A percentile compares a stretch with the other conserved stretches of the same genome.
Conservation (phyloP, 192 early-diverging fungal genomes). For the Coemansia pectinata region DNA sequence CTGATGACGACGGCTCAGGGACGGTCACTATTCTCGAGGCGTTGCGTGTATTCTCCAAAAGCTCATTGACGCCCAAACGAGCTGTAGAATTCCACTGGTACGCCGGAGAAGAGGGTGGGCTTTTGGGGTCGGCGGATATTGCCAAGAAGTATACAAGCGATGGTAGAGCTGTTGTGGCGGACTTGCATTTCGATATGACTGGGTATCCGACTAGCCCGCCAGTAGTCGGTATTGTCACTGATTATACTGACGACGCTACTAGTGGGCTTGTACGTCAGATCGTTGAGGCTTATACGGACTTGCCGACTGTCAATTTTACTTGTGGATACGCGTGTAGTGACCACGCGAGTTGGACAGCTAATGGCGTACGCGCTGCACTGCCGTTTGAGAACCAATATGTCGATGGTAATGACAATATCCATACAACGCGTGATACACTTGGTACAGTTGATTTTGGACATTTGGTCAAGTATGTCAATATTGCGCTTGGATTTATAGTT, state of each 20-base stretch:
- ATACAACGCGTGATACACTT: constrained; percentile 70
- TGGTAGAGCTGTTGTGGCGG: constrained; percentile 61
- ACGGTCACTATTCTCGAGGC: constrained; percentile 80
- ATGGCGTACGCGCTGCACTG: constrained; percentile 78
- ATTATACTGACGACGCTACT: constrained; percentile 65
- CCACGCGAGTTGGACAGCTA: constrained; percentile 85
- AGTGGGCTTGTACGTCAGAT: constrained; percentile 24
- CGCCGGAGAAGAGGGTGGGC: constrained; percentile 83
- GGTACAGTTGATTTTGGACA: constrained; percentile 64
- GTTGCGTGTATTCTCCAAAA: constrained; percentile 63
- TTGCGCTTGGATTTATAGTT: constrained; percentile 75
- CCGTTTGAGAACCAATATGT: constrained; percentile 67
- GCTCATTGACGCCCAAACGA: constrained; percentile 65
- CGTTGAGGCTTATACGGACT: constrained; percentile 22
- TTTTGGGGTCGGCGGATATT: constrained; percentile 85
- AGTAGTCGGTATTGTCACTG: constrained; percentile 76
- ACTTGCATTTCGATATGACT: constrained; percentile 92
- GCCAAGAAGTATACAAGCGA: constrained; percentile 60
- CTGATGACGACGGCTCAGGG: constrained; percentile 85
- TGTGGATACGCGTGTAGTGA: constrained; percentile 67
- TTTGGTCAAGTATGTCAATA: constrained; percentile 75
- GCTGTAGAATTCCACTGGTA: constrained; percentile 93
- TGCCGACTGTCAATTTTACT: constrained; percentile 14
- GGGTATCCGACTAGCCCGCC: constrained; percentile 68
- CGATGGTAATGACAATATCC: constrained; percentile 72